Evolutionary conservation across 2,329 filamentous ascomycete genomes (phyloP), one percentile per base, ranked within the genome.

Genomic region (Aphanocladium album): DNA sequence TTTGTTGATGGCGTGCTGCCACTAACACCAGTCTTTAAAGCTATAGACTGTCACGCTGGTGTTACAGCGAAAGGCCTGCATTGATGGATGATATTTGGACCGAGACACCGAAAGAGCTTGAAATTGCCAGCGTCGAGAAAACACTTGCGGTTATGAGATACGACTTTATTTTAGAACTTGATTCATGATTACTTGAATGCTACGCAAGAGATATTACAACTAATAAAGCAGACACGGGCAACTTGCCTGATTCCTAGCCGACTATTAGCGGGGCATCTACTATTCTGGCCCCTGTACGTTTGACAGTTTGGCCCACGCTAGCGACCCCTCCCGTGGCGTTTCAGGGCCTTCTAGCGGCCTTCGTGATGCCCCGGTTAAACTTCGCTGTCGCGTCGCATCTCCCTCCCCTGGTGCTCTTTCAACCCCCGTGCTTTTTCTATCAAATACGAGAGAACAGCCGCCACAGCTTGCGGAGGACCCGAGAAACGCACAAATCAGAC

Each of bases 321-420:
- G 35, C 14, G 16, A 43, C 0, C 14, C 17, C 21, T 43, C 21
- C 21, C 9, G n/a, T n/a, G 2, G 9, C 16, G 19, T 54, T 17
- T 47, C 9, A 37, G 54, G 7, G 27, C 41, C 37, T 33, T 45
- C 27, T 56, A 21, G 53, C 33, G 54, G 53, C 54, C 5, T 57
- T 41, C 16, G 54, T n/a, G 45, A 21, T 50, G 30, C 45, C 35
- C 56, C 56, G 56, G 56, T 27, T 59, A 59, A 59, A 59, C 56
- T 35, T 59, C 56, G 56, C 56, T 33, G 35, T 43, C 56, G 47
- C 56, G 56, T 51, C 27, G 39, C 45, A 57, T 21, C 33, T 57
- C 47, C 35, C 7, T 49, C 46, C 21, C 56, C 46, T 50, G 27
- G 37, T 33, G 46, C 53, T 25, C 9, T 46, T 21, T 30, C 21